A percentile compares a stretch with the other conserved stretches of the same genome.
Evolutionary conservation across 2,329 filamentous ascomycete genomes (phyloP).

Genomic region (Aspergillus pseudonomiae): DNA sequence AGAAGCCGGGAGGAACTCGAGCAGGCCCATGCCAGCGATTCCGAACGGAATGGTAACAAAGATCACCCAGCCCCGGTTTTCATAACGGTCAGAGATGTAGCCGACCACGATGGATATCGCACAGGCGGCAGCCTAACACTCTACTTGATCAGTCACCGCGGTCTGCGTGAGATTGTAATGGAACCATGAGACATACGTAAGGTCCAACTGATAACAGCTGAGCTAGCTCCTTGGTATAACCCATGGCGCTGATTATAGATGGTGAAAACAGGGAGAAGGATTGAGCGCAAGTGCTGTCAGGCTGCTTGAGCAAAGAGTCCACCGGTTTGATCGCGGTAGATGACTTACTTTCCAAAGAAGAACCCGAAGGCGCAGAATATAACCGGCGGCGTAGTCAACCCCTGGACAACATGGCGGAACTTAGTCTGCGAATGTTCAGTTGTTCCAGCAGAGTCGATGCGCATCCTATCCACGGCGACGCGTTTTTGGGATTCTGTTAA

Average conservation of each 20-base stretch:
- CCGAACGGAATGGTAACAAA: background rate
- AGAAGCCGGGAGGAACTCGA: constrained; percentile 4
- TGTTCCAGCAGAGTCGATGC: constrained; percentile 8
- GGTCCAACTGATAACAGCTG: constrained; percentile 15
- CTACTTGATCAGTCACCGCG: background rate
- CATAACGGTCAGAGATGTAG: constrained; percentile 11
- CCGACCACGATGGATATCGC: constrained; percentile 5
- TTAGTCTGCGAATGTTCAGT: constrained; percentile 8
- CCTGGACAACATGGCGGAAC: background rate
- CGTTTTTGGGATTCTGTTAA: constrained; percentile 3
- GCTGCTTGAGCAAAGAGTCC: background rate
- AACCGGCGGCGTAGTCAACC: background rate
- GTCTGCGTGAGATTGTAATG: background rate
- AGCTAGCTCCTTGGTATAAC: constrained; percentile 14
- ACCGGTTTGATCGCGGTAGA: background rate
- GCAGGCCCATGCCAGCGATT: constrained; percentile 4
- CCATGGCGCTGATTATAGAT: constrained; percentile 15
- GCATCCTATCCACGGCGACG: constrained; percentile 1
- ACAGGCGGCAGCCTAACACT: constrained; percentile 6
- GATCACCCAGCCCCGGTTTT: constrained; percentile 5
- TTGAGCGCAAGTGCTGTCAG: constrained; percentile 5
- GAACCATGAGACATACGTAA: constrained; percentile 1
- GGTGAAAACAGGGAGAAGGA: constrained; percentile 18
- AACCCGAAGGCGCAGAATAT: constrained; percentile 12
- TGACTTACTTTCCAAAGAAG: constrained; percentile 11